Percentiles rank a stretch among this genome's conserved stretches.
phyloP scores from a whole-genome alignment of 148 eudicot genomes.

The Rhododendron griersonianum region DNA sequence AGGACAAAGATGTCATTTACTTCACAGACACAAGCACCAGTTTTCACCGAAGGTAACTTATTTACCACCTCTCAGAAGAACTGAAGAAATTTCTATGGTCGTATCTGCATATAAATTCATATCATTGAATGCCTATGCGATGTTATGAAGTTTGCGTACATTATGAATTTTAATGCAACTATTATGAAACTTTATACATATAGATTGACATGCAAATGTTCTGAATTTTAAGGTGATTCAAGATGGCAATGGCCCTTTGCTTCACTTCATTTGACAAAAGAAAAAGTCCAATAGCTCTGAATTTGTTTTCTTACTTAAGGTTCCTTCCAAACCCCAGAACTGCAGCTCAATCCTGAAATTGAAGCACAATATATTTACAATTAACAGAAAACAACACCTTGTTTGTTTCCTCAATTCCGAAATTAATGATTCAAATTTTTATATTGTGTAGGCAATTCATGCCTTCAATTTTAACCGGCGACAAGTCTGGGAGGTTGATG shows the following conservation, averaged over 20 bases:
- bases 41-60: constrained; percentile 32
- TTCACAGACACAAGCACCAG: constrained; percentile 42
- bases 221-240: not conserved
- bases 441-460: constrained; percentile 50
- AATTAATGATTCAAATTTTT: not conserved
- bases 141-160: not conserved
- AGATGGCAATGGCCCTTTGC: not conserved
- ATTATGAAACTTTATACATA: not conserved
- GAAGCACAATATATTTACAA: not conserved
- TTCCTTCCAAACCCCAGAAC: not conserved
- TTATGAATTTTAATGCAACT: not conserved
- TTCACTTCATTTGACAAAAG: not conserved
- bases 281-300: not conserved
- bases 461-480: constrained; percentile 40
- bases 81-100: not conserved
- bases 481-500: constrained; percentile 75
- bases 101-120: not conserved
- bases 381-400: not conserved
- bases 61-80: not conserved
- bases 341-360: not conserved
- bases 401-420: not conserved
- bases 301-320: not conserved
- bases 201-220: not conserved
- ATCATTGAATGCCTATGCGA: not conserved
- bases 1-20: constrained; percentile 32